Evolutionary conservation across 352 stramenopile species (phyloP).

Genomic region (Pythium plurisporium): DNA sequence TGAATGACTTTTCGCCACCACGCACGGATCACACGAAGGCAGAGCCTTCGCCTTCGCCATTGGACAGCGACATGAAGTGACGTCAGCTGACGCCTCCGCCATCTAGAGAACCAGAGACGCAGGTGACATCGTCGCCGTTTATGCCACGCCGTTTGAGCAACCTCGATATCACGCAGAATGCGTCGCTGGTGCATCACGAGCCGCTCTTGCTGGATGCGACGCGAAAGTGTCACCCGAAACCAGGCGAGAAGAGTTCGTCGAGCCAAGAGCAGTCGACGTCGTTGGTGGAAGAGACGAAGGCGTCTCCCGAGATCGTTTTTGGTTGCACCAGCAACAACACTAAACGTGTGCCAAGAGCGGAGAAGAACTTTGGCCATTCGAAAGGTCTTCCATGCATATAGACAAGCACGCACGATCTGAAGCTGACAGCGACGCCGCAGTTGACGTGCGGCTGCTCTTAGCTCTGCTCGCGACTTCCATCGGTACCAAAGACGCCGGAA

Average conservation of each 20-base stretch:
- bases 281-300: conserved; percentile 26
- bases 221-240: not conserved
- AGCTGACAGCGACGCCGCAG: conserved; percentile 7
- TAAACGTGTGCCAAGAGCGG: conserved; percentile 13
- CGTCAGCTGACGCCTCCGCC: conserved; percentile 6
- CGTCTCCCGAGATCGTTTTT: conserved; percentile 30
- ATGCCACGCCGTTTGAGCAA: not conserved
- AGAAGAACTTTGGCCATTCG: not conserved
- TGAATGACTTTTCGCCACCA: conserved; percentile 50
- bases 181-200: not conserved
- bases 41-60: not conserved
- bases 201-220: not conserved
- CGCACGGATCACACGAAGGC: not conserved
- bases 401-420: not conserved
- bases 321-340: conserved; percentile 2
- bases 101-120: conserved; percentile 17
- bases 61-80: not conserved
- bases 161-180: not conserved
- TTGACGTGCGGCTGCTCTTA: not conserved
- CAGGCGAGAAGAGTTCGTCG: not conserved
- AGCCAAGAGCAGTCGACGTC: not conserved
- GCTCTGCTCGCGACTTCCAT: conserved; percentile 24
- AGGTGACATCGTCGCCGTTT: not conserved
- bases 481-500: conserved; percentile 23
- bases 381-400: conserved; percentile 11